A percentile compares a stretch with the other conserved stretches of the same genome.
Evolutionary conservation across 345 rosid species (phyloP).

Genomic region (Reutealis trisperma): DNA sequence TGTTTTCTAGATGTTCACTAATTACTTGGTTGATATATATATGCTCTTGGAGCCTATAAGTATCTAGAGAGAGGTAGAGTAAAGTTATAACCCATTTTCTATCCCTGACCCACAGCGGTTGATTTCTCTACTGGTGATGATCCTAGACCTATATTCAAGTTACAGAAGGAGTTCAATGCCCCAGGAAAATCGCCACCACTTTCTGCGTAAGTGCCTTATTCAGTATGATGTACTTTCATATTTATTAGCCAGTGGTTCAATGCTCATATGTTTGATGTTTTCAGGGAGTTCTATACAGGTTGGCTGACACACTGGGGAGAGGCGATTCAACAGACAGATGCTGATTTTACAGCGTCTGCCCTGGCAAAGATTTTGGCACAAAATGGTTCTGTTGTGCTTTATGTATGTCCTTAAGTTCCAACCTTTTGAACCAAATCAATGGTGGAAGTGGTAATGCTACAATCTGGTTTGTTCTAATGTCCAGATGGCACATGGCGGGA

Average conservation of each 20-base stretch:
- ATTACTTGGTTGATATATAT: background rate
- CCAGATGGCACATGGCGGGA: conserved; percentile 99
- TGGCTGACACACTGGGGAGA: conserved; percentile 99
- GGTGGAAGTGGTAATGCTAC: conserved; percentile 11
- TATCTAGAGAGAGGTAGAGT: background rate
- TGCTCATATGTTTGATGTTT: conserved; percentile 19
- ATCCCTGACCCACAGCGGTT: conserved; percentile 59
- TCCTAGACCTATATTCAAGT: conserved; percentile 80
- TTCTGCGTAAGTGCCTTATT: conserved; percentile 59
- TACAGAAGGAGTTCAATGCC: conserved; percentile 85
- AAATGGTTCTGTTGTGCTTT: conserved; percentile 93
- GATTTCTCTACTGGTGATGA: conserved; percentile 82
- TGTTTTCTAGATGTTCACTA: background rate
- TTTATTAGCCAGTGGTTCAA: conserved; percentile 5
- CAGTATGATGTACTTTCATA: background rate
- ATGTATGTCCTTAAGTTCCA: conserved; percentile 50
- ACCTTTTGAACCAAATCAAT: conserved; percentile 6
- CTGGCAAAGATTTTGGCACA: conserved; percentile 70
- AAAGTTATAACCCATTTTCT: background rate
- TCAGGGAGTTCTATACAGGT: conserved; percentile 94
- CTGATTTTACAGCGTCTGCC: conserved; percentile 63
- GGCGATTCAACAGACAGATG: conserved; percentile 65
- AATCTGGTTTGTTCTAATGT: conserved; percentile 5
- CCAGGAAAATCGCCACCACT: conserved; percentile 96
- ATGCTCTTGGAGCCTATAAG: background rate